Evolutionary conservation across 768 basidiomycete genomes (phyloP).

Genomic region (Trametes maxima): DNA sequence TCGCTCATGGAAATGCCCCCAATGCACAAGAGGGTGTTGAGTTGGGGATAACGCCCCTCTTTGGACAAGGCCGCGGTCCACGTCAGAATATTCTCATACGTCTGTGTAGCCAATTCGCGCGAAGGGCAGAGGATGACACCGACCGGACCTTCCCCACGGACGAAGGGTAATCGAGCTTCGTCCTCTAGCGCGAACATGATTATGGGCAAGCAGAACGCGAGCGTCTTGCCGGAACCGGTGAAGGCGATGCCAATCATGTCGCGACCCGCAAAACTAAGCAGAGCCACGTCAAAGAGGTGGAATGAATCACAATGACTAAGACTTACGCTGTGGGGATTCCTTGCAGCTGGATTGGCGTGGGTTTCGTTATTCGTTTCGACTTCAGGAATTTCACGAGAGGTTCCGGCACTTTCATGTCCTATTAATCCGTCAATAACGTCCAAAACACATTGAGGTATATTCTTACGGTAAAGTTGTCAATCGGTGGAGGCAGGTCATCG

Average conservation of each 20-base stretch:
- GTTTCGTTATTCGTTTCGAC: conserved; percentile 79
- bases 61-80: conserved; percentile 86
- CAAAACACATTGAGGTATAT: not conserved
- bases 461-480: conserved; percentile 79
- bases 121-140: conserved; percentile 96
- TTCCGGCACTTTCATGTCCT: conserved; percentile 99
- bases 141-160: conserved; percentile 95
- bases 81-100: conserved; percentile 88
- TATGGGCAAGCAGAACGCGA: conserved; percentile 97
- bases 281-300: conserved; percentile 6
- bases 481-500: conserved; percentile 90
- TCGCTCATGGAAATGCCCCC: conserved; percentile 99
- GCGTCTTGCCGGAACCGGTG: conserved; percentile 97
- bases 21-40: conserved; percentile 91
- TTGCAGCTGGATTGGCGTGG: conserved; percentile 97
- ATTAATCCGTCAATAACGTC: conserved; percentile 9
- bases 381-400: conserved; percentile 82
- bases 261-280: conserved; percentile 81
- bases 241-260: conserved; percentile 99
- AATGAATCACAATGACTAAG: conserved; percentile 1
- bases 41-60: conserved; percentile 78
- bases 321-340: conserved; percentile 93
- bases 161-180: conserved; percentile 86
- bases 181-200: conserved; percentile 97
- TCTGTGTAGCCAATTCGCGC: conserved; percentile 94